Evolutionary conservation across 1,284 basidiomycete species (phyloP).

Genomic region (Heliocybe sulcata): DNA sequence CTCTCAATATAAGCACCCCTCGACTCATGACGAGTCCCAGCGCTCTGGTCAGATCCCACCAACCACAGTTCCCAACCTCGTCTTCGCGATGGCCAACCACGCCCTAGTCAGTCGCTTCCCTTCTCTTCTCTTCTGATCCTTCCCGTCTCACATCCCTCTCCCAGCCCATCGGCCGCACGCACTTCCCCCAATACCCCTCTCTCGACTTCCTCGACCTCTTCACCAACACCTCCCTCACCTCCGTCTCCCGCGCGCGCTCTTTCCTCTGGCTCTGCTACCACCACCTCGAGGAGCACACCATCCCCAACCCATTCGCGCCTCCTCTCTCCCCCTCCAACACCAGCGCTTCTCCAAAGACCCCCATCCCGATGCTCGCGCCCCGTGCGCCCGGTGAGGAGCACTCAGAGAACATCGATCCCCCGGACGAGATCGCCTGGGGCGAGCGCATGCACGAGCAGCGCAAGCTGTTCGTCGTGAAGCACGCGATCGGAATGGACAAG

Average conservation of each 20-base stretch:
- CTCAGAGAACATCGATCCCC: constrained; percentile 32
- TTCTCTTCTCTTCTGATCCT: constrained; percentile 1
- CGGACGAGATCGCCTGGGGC: constrained; percentile 34
- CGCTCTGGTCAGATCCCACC: constrained; percentile 56
- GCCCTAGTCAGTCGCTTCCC: constrained; percentile 41
- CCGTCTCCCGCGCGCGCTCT: constrained; percentile 61
- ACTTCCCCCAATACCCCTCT: constrained; percentile 54
- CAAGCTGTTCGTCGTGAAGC: constrained; percentile 32
- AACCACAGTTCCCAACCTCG: constrained; percentile 74
- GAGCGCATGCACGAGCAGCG: constrained; percentile 28
- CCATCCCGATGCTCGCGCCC: constrained; percentile 26
- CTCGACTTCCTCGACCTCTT: constrained; percentile 81
- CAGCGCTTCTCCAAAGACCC: constrained; percentile 28
- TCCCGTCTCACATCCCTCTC: neutral
- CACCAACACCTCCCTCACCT: constrained; percentile 64
- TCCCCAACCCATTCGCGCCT: constrained; percentile 34
- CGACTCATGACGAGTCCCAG: constrained; percentile 21
- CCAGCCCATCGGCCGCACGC: constrained; percentile 60
- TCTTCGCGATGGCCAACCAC: constrained; percentile 70
- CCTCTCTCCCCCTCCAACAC: no score
- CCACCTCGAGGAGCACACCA: constrained; percentile 34
- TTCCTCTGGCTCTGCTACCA: constrained; percentile 55
- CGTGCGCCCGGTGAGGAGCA: constrained; percentile 27
- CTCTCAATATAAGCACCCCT: constrained; percentile 6
- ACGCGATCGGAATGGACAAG: neutral